Base-by-base conservation (phyloP, 176 grass and related monocot genomes). In the Hsuehochloa calcarea region DNA sequence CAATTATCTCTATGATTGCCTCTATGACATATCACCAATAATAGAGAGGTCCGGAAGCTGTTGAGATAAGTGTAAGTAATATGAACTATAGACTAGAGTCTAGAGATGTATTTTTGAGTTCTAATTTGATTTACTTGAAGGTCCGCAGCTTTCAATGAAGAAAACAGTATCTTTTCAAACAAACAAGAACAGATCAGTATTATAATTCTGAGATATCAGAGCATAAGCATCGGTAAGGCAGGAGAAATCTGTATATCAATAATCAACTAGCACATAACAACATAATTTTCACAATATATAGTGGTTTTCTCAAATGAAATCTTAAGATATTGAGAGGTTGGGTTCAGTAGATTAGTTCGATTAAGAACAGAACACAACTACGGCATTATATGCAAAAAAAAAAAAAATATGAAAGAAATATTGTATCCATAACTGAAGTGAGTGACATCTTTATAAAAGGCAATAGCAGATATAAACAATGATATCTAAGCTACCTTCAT, bases 21-120 rank as follows among this genome's bases (percentile, higher is more conserved):
- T n/a, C n/a, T n/a, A n/a, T n/a, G n/a, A n/a, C n/a, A n/a, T n/a
- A n/a, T n/a, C n/a, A n/a, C n/a, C n/a, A n/a, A n/a, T n/a, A n/a
- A n/a, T n/a, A n/a, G n/a, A n/a, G n/a, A 56, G 91, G 85, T 70
- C 96, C 96, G 80, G 68, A 87, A 86, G 68, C 96, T 97, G 81
- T 87, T 72, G 16, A 89, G 17, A 90, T 0, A 77, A 71, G 38
- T 22, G 25, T 39, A 59, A 85, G n/a, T 74, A 49, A 19, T 68
- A 87, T 37, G 13, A 68, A 58, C 39, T 39, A 45, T 10, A 81
- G 63, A 51, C 3, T 46, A 50, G 11, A 80, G 31, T 34, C 31
- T 34, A 34, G 31, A 34, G 37, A 40, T 1, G 66, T 34, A n/a
- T 26, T 73, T 29, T 70, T 73, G 4, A 52, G 19, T 13, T 49